Base-by-base conservation (phyloP, 2,329 filamentous ascomycete genomes). In the Talaromyces sp. region DNA sequence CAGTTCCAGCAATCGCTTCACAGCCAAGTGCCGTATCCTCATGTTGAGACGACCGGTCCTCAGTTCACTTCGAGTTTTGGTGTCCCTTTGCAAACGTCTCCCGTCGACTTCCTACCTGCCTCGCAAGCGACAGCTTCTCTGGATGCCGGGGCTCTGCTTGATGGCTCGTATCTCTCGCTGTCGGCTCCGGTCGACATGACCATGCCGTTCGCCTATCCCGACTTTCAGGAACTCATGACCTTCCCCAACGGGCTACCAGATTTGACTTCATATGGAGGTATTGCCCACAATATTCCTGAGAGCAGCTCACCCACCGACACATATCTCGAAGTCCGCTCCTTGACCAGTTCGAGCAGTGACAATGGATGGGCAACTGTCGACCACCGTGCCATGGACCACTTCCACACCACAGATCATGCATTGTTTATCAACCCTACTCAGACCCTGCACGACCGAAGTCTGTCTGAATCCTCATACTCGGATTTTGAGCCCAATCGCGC, bases 371-470 rank as follows among this genome's bases (percentile, higher is more conserved):
- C 87, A 60, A 86, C 91, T 70, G 88, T 97, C 65, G 91, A 95
- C 75, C 89, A 89, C 67, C 89, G 87, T 67, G 90, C 89, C 43
- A 88, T 91, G 70, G 91, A 94, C 38, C 87, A 86, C 59, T 84
- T 84, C 70, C 56, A 59, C 38, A 22, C 22, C 47, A 83, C 85
- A 54, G 83, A 89, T 47, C 81, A 80, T 66, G 81, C 81, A 15
- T 89, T 91, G 70, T 93, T 97, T 73, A 96, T 96, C 83, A 97
- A 97, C 79, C 94, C 94, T 1, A 88, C 90, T 68, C 91, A 97
- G 80, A 96, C 93, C 0, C 82, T 98, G 61, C 94, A 97, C 80
- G 85, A 96, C 73, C 88, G 93, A 70, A 93, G 90, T 63, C 89
- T 90, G 72, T 97, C 93, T 3, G 92, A 96, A 72, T 95, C 92